Percentiles rank a stretch among this genome's conserved stretches.
Conservation (phyloP, 2,329 filamentous ascomycete genomes). For the Aureobasidium sp. region DNA sequence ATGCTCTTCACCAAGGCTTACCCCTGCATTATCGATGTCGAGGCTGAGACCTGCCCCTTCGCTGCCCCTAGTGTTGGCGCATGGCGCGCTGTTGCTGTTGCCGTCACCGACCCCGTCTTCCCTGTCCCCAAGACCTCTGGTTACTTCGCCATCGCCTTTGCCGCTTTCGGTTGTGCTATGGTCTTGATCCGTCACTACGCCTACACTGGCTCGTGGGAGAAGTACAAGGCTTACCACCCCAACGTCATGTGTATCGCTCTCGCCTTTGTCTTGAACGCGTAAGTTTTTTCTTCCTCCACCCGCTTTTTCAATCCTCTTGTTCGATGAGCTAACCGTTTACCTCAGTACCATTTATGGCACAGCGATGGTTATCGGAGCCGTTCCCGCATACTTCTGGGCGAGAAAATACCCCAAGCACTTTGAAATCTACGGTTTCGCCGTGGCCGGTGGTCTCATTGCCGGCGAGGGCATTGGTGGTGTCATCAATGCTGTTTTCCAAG, state of each 20-base stretch:
- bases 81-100: slow-evolving; percentile 59
- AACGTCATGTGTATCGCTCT: slow-evolving; percentile 58
- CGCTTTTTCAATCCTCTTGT: too few species aligned
- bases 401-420: slow-evolving; percentile 48
- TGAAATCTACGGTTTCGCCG: slow-evolving; percentile 53
- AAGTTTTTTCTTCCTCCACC: too few species aligned
- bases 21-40: slow-evolving; percentile 54
- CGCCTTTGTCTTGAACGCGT: slow-evolving; percentile 52
- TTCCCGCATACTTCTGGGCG: slow-evolving; percentile 47
- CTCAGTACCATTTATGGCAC: slow-evolving; percentile 51
- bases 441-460: slow-evolving; percentile 55
- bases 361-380: slow-evolving; percentile 52
- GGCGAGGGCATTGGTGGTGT: slow-evolving; percentile 59
- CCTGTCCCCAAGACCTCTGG: slow-evolving; percentile 49
- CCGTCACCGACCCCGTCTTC: slow-evolving; percentile 52
- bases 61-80: slow-evolving; percentile 56
- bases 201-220: slow-evolving; percentile 47
- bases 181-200: slow-evolving; percentile 51
- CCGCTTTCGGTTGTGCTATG: slow-evolving; percentile 45
- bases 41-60: slow-evolving; percentile 50
- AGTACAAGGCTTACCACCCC: slow-evolving; percentile 50
- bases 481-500: slow-evolving; percentile 50
- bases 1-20: slow-evolving; percentile 62
- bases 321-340: too few species aligned
- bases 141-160: slow-evolving; percentile 53